These are phyloP conservation scores for Backusella psychrophila DNA, from an alignment of 192 early-diverging fungal genomes.

Conservation along the genomic window DNA sequence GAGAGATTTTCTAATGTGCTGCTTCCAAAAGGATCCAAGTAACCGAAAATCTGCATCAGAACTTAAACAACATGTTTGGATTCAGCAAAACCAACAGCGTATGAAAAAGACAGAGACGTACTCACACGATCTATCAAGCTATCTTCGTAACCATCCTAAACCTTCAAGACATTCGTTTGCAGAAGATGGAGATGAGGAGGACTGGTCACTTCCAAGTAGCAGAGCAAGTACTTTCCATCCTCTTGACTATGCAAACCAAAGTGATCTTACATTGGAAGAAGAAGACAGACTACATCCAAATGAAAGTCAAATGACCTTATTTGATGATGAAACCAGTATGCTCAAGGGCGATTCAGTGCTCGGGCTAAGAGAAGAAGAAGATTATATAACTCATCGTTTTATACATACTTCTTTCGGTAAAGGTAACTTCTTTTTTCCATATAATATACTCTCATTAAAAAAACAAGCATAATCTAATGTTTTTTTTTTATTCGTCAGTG, in stretches of 20 bases:
- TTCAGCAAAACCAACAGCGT: conserved; percentile 41
- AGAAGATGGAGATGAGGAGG: conserved; percentile 6
- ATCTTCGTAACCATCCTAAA: conserved; percentile 3
- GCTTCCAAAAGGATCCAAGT: conserved; percentile 81
- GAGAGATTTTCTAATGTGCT: conserved; percentile 75
- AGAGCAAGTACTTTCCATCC: conserved; percentile 2
- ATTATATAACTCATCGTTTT: conserved; percentile 48
- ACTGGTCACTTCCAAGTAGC: conserved; percentile 1
- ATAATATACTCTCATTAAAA: not conserved
- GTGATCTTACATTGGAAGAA: conserved; percentile 1
- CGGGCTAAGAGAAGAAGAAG: conserved; percentile 6
- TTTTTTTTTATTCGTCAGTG: conserved; percentile 22
- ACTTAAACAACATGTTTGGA: conserved; percentile 80
- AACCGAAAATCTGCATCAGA: conserved; percentile 69
- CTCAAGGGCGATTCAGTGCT: conserved; percentile 22
- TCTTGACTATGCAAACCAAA: conserved; percentile 3
- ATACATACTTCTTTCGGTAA: conserved; percentile 57
- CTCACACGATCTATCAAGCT: conserved; percentile 12
- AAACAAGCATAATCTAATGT: not conserved
- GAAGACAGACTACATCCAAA: not conserved
- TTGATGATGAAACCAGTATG: conserved; percentile 22
- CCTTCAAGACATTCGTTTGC: not conserved
- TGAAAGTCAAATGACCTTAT: conserved; percentile 5
- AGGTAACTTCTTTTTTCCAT: conserved; percentile 30
- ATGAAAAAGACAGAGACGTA: conserved; percentile 15